Evolutionary conservation across 257 asterid genomes (phyloP).

Genomic region (Echites panduratus): DNA sequence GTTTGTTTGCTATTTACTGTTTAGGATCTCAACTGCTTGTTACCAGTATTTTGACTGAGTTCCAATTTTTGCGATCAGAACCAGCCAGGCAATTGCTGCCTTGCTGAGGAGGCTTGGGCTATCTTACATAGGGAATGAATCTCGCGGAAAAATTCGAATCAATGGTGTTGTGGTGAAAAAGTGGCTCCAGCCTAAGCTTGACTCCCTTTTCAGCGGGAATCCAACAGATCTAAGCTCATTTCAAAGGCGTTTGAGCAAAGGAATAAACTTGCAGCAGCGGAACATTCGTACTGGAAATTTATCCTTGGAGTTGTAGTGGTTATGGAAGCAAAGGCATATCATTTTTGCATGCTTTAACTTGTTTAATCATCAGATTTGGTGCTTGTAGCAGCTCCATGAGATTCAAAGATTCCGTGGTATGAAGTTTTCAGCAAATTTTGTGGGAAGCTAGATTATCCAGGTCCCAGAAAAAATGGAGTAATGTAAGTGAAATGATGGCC

Average conservation of each 20-base stretch:
- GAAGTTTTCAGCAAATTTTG: not conserved
- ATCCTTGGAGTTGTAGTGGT: conserved; percentile 41
- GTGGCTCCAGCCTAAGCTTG: conserved; percentile 87
- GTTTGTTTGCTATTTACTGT: not conserved
- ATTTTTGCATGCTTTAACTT: not conserved
- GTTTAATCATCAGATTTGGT: not conserved
- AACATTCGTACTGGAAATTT: conserved; percentile 66
- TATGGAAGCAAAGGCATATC: conserved; percentile 15
- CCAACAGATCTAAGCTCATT: conserved; percentile 34
- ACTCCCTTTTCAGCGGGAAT: conserved; percentile 43
- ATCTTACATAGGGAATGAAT: conserved; percentile 72
- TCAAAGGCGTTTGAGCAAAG: conserved; percentile 52
- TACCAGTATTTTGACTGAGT: not conserved
- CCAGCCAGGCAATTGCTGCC: conserved; percentile 72
- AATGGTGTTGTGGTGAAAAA: conserved; percentile 60
- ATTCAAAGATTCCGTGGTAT: not conserved
- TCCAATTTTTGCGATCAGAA: conserved; percentile 48
- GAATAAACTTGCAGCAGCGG: conserved; percentile 67
- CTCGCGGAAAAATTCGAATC: conserved; percentile 75
- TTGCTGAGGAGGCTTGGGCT: conserved; percentile 78
- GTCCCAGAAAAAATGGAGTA: not conserved
- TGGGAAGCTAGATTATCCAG: not conserved
- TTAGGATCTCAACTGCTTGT: not conserved
- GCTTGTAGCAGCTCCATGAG: not conserved
- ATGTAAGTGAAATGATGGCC: not conserved